A percentile compares a stretch with the other conserved stretches of the same genome.
phyloP scores from a whole-genome alignment of 2,329 filamentous ascomycete genomes.

The Fusarium sp. region DNA sequence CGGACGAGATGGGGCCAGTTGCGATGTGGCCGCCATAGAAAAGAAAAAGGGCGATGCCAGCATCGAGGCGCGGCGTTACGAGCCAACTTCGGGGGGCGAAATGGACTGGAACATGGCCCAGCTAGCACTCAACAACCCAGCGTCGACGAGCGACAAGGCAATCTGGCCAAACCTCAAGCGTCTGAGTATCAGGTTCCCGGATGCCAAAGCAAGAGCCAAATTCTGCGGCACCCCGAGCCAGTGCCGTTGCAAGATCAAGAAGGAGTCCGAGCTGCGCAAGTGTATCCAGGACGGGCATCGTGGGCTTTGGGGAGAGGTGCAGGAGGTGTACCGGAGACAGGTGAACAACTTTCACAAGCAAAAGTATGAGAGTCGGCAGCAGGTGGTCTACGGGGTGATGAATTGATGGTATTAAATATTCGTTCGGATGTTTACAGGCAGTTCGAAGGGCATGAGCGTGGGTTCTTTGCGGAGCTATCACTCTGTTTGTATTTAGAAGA shows the following conservation, averaged over 20 bases:
- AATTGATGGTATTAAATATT: constrained; percentile 10
- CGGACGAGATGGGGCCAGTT: constrained; percentile 44
- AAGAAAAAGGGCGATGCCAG: constrained; percentile 45
- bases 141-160: constrained; percentile 34
- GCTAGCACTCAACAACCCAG: constrained; percentile 49
- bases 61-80: constrained; percentile 50
- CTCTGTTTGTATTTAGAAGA: neutral
- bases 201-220: constrained; percentile 32
- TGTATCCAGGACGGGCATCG: constrained; percentile 49
- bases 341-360: constrained; percentile 41
- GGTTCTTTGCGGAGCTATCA: neutral
- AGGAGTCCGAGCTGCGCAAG: constrained; percentile 41
- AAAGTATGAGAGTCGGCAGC: constrained; percentile 40
- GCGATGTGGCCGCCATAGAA: constrained; percentile 48
- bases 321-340: constrained; percentile 48
- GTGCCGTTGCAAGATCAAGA: constrained; percentile 49
- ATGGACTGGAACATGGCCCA: constrained; percentile 53
- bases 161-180: constrained; percentile 49
- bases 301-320: constrained; percentile 51
- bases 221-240: constrained; percentile 50
- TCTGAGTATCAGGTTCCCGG: constrained; percentile 52
- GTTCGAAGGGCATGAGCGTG: neutral
- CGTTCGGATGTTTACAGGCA: neutral
- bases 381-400: constrained; percentile 42
- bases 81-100: constrained; percentile 29